These are phyloP conservation scores for Trypanosoma rangeli DNA, from an alignment of 208 protist genomes.

Conservation along the genomic window DNA sequence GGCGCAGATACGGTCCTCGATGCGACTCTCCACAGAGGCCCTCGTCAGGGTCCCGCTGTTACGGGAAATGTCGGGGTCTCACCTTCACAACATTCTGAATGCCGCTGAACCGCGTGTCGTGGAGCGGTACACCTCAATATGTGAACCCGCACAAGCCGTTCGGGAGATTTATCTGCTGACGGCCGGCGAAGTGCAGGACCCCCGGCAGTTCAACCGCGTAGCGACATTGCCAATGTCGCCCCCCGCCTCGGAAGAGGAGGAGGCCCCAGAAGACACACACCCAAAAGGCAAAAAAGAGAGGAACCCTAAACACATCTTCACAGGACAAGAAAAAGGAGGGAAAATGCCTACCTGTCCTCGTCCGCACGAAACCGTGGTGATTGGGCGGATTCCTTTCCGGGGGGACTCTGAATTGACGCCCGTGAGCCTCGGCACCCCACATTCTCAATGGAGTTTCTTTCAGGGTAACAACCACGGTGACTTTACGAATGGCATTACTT, in stretches of 20 bases:
- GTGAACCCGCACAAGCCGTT: slow-evolving; percentile 71
- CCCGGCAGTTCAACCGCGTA: slow-evolving; percentile 55
- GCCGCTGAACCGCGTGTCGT: slow-evolving; percentile 56
- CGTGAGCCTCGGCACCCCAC: no score
- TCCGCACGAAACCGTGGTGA: not conserved
- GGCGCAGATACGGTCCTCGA: slow-evolving; percentile 43
- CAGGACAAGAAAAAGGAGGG: not conserved
- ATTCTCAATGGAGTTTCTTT: slow-evolving; percentile 13
- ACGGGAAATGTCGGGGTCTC: slow-evolving; percentile 40
- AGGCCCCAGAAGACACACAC: slow-evolving; percentile 15
- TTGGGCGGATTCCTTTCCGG: not conserved
- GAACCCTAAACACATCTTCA: not conserved
- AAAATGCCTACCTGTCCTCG: not conserved
- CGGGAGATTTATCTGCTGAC: slow-evolving; percentile 79
- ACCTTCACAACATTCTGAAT: slow-evolving; percentile 52
- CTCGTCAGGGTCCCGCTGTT: slow-evolving; percentile 69
- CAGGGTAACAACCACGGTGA: not conserved
- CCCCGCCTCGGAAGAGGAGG: slow-evolving; percentile 31
- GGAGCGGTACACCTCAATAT: slow-evolving; percentile 58
- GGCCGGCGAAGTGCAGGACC: slow-evolving; percentile 62
- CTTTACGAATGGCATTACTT: slow-evolving; percentile 5
- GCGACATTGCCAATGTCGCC: slow-evolving; percentile 48
- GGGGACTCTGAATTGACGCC: not conserved
- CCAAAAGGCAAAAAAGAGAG: slow-evolving; percentile 14
- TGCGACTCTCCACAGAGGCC: slow-evolving; percentile 67